Percentiles rank a stretch among this genome's conserved stretches.
Evolutionary conservation across 768 basidiomycete species (phyloP).

Genomic region (Leccinum arenicola): DNA sequence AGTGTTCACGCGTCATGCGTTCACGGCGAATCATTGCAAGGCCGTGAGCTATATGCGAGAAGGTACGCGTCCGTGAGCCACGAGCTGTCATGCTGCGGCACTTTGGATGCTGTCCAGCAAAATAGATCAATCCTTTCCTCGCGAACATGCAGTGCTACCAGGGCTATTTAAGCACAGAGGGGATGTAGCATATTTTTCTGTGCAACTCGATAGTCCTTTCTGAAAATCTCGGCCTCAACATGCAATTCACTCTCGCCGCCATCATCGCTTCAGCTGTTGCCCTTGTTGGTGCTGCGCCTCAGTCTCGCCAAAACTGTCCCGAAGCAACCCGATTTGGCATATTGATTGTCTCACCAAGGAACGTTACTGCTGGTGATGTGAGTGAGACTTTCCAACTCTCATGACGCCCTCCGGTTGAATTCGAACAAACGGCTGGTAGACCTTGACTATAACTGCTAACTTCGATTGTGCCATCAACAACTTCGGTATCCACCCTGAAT

Average conservation of each 20-base stretch:
- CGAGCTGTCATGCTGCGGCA: too few relatives aligned
- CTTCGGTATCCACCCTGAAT: slow-evolving; percentile 20
- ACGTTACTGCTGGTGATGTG: slow-evolving; percentile 26
- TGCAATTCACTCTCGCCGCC: slow-evolving; percentile 3
- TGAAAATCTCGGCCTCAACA: neutral
- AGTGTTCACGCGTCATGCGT: too few relatives aligned
- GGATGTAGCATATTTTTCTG: neutral
- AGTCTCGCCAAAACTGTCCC: slow-evolving; percentile 20
- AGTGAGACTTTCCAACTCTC: neutral
- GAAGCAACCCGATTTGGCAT: slow-evolving; percentile 23
- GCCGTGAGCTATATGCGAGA: too few relatives aligned
- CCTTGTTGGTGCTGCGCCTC: slow-evolving; percentile 18
- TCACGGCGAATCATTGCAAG: too few relatives aligned
- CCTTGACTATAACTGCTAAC: slow-evolving; percentile 21
- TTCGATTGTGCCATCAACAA: slow-evolving; percentile 26
- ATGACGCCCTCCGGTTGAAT: slow-evolving; percentile 4
- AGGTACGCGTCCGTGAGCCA: too few relatives aligned
- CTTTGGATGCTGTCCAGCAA: neutral
- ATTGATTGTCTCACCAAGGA: slow-evolving; percentile 19
- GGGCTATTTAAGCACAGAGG: slow-evolving; percentile 12
- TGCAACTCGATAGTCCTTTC: neutral
- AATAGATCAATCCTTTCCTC: neutral
- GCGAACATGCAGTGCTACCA: neutral
- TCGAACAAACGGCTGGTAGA: slow-evolving; percentile 5
- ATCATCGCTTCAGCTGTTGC: slow-evolving; percentile 11